Evolutionary conservation across 257 asterid species (phyloP).

Genomic region (Plantago elongata): DNA sequence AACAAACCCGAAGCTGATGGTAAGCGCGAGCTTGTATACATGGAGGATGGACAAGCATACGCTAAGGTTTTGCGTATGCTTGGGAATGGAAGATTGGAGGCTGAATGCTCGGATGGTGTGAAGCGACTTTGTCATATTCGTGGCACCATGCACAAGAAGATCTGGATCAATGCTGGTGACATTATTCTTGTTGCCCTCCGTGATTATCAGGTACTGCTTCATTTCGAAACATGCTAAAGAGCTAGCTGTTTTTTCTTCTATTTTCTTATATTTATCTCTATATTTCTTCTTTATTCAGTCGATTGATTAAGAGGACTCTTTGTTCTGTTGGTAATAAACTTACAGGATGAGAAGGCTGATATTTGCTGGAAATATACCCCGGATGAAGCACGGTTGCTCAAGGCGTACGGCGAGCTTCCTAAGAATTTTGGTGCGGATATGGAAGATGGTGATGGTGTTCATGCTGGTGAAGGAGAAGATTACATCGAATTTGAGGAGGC

Average conservation of each 20-base stretch:
- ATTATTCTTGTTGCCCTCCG: slow-evolving; percentile 95
- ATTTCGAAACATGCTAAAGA: too few species aligned
- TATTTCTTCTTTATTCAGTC: not conserved
- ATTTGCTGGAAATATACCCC: slow-evolving; percentile 88
- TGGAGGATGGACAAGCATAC: slow-evolving; percentile 94
- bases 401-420: slow-evolving; percentile 95
- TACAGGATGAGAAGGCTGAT: slow-evolving; percentile 94
- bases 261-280: not conserved
- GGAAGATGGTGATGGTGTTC: slow-evolving; percentile 44
- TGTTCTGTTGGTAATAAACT: not conserved
- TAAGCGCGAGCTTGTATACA: slow-evolving; percentile 90
- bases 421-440: slow-evolving; percentile 62
- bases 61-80: slow-evolving; percentile 93
- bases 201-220: slow-evolving; percentile 59
- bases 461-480: slow-evolving; percentile 27
- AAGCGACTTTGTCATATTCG: slow-evolving; percentile 91
- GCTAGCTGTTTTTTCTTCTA: not conserved
- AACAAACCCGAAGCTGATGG: slow-evolving; percentile 84
- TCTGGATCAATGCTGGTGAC: slow-evolving; percentile 96
- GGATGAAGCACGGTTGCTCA: slow-evolving; percentile 85
- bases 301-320: too few species aligned
- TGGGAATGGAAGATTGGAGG: slow-evolving; percentile 92
- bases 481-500: slow-evolving; percentile 84
- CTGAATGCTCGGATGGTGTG: slow-evolving; percentile 74
- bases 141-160: slow-evolving; percentile 97